A percentile compares a stretch with the other conserved stretches of the same genome.
phyloP scores from a whole-genome alignment of 2,329 filamentous ascomycete species.

The Fusarium nematophilum region DNA sequence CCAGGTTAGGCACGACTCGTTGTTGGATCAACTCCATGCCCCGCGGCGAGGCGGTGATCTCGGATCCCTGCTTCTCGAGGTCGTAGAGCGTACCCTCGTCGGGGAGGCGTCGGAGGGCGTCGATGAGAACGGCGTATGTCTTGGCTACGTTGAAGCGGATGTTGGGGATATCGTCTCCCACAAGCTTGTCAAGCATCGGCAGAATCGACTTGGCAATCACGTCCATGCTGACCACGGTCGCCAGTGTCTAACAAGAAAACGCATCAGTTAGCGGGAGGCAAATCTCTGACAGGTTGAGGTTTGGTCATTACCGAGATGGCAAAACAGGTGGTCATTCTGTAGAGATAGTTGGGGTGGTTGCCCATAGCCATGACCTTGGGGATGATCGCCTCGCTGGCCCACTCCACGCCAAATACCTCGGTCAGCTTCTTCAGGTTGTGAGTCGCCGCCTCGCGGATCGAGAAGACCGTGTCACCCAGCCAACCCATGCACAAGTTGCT shows the following conservation, averaged over 20 bases:
- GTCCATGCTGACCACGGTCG: conserved; percentile 90
- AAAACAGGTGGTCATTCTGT: conserved; percentile 99
- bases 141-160: conserved; percentile 99
- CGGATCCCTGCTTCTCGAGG: conserved; percentile 80
- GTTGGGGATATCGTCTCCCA: conserved; percentile 95
- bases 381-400: conserved; percentile 96
- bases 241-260: conserved; percentile 76
- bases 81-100: conserved; percentile 88
- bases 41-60: conserved; percentile 73
- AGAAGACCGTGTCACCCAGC: conserved; percentile 98
- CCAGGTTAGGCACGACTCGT: conserved; percentile 87
- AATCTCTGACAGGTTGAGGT: neutral
- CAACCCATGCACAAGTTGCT: conserved; percentile 97
- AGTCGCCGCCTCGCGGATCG: conserved; percentile 95
- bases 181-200: conserved; percentile 95
- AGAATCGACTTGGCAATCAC: conserved; percentile 94
- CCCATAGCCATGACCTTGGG: conserved; percentile 99
- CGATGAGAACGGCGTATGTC: conserved; percentile 90
- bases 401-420: conserved; percentile 97
- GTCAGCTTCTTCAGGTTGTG: conserved; percentile 98
- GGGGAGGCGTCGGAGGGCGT: conserved; percentile 90
- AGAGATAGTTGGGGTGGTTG: conserved; percentile 97
- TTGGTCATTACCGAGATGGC: conserved; percentile 85
- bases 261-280: conserved; percentile 36
- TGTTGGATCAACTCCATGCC: conserved; percentile 85